Evolutionary conservation across 169 alveolate genomes (phyloP).

Genomic region (Eimeria maxima): DNA sequence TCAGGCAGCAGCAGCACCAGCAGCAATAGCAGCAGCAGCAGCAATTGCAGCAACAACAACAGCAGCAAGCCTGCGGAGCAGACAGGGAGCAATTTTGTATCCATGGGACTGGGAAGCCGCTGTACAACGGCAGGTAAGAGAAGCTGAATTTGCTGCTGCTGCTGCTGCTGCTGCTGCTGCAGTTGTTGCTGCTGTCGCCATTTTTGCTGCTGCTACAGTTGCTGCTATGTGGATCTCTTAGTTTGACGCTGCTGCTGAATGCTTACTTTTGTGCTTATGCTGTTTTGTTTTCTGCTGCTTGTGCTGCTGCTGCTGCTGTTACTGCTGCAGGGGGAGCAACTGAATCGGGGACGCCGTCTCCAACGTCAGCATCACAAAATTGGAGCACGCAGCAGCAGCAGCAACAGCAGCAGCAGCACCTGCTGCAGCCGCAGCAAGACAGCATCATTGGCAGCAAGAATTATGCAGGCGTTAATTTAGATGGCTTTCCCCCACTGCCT

Average conservation of each 20-base stretch:
- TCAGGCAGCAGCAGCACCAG: conserved; percentile 53
- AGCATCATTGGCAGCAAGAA: neutral
- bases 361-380: neutral
- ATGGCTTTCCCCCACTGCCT: neutral
- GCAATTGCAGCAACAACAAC: conserved; percentile 50
- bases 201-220: neutral
- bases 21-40: conserved; percentile 57
- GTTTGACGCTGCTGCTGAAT: conserved; percentile 23
- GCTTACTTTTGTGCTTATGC: neutral
- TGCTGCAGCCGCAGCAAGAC: conserved; percentile 41
- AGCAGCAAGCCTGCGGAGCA: conserved; percentile 39
- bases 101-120: conserved; percentile 40
- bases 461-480: neutral
- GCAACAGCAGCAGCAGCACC: conserved; percentile 49
- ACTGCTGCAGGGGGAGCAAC: conserved; percentile 33
- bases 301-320: conserved; percentile 34
- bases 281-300: conserved; percentile 7
- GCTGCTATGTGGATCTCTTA: neutral
- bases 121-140: conserved; percentile 71
- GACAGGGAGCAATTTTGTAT: neutral
- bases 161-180: conserved; percentile 3
- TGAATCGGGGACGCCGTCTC: conserved; percentile 40
- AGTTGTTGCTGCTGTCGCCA: neutral
- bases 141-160: conserved; percentile 26
- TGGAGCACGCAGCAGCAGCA: conserved; percentile 47